Conservation (phyloP, 345 rosid genomes). For the Syzygium aromaticum region DNA sequence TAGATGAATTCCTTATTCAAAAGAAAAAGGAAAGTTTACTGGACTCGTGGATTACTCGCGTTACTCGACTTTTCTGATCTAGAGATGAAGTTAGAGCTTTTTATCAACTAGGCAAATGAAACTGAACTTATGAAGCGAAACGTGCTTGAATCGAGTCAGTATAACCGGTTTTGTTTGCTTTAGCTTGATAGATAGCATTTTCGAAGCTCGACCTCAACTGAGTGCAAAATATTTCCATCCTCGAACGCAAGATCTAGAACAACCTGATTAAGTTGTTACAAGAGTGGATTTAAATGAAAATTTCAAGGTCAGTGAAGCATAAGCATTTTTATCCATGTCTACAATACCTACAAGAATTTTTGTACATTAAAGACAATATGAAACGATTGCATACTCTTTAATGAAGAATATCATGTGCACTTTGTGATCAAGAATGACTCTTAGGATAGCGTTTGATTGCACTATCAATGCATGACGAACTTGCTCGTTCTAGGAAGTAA, state of each 20-base stretch:
- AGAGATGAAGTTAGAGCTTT: not conserved
- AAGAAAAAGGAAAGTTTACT: not conserved
- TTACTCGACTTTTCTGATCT: not conserved
- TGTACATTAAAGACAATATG: not conserved
- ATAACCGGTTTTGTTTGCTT: not conserved
- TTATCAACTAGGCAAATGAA: fast-evolving
- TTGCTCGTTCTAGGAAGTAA: not conserved
- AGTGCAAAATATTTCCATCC: not conserved
- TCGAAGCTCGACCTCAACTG: fast-evolving
- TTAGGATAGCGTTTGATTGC: too few relatives aligned
- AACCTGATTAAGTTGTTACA: not conserved
- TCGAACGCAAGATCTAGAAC: not conserved
- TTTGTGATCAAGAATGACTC: too few relatives aligned
- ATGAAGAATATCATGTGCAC: too few relatives aligned
- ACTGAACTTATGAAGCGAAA: not conserved
- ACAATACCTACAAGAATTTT: not conserved
- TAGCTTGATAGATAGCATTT: not conserved
- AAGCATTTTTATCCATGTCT: not conserved
- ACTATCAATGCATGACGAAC: not conserved
- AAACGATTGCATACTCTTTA: too few relatives aligned
- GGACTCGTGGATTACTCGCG: fast-evolving
- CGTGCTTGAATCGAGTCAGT: fast-evolving
- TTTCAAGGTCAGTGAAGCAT: not conserved
- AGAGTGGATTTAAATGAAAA: not conserved
- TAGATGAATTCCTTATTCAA: not conserved